phyloP scores from a whole-genome alignment of 257 asterid species.

The Rubia yunnanensis region DNA sequence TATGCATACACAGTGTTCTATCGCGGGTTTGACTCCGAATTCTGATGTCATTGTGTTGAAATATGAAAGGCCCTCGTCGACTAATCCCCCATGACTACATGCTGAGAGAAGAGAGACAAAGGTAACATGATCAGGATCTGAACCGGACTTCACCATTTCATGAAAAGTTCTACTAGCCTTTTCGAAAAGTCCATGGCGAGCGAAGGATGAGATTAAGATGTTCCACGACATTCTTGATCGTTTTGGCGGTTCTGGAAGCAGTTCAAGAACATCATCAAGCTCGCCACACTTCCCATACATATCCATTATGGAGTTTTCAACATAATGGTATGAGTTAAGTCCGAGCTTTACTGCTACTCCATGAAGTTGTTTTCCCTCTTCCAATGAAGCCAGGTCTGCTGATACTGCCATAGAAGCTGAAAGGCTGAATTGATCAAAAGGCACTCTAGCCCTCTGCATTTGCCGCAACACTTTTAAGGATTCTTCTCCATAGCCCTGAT shows the following conservation, averaged over 20 bases:
- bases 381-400: constrained; percentile 63
- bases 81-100: constrained; percentile 85
- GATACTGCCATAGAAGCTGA: constrained; percentile 71
- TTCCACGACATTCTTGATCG: constrained; percentile 68
- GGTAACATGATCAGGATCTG: constrained; percentile 69
- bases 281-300: constrained; percentile 93
- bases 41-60: constrained; percentile 46
- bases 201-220: constrained; percentile 51
- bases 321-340: constrained; percentile 38
- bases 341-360: constrained; percentile 63
- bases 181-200: constrained; percentile 62
- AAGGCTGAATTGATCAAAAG: constrained; percentile 68
- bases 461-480: constrained; percentile 56
- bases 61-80: constrained; percentile 67
- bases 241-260: constrained; percentile 48
- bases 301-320: constrained; percentile 60
- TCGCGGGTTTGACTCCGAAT: constrained; percentile 57
- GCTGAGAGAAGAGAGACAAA: constrained; percentile 86
- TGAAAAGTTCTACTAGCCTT: constrained; percentile 51
- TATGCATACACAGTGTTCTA: constrained; percentile 76
- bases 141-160: constrained; percentile 51
- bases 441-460: constrained; percentile 69
- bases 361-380: constrained; percentile 66
- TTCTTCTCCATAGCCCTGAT: constrained; percentile 68
- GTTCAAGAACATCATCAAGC: constrained; percentile 44